Evolutionary conservation across 2,329 filamentous ascomycete genomes (phyloP), one percentile per base, ranked within the genome.

Genomic region (Bretziella fagacearum): DNA sequence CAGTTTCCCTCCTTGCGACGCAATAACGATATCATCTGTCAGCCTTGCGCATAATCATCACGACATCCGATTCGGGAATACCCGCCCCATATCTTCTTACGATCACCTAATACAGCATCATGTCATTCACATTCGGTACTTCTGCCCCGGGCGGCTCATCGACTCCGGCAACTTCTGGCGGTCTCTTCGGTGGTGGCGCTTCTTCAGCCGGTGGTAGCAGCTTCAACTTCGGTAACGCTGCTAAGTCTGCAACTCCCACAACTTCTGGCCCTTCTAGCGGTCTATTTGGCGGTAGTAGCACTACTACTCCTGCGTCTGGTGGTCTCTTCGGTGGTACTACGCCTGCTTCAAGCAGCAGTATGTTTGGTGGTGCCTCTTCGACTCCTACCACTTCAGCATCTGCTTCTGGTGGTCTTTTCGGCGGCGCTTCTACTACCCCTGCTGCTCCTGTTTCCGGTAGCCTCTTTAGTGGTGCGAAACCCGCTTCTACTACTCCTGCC

Each of bases 401-500:
- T 30, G 15, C 32, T 37, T 11, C 26, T 18, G 42, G 41, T 18
- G 56, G 59, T 7, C 52, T 69, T 17, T 71, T 72, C 46, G 61
- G 63, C 46, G 55, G 60, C 15, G 59, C 63, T 30, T 57, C 63
- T 7, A 53, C 63, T n/a, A 56, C 56, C 15, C 51, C 56, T 11
- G 51, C 56, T n/a, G 49, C 32, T 13, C 35, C 44, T 30, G 47
- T 46, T 13, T 23, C 48, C 4, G 11, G 47, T n/a, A 42, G 58
- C 11, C 52, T 68, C 25, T 71, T 71, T 45, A n/a, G n/a, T n/a
- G 61, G 63, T 44, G 54, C 60, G 17, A 66, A 65, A 54, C 59
- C 62, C 26, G 57, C 63, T 7, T 52, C 62, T 20, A 56, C 56
- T n/a, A 58, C 63, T 27, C 51, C 59, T 18, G 3, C 46, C 56